phyloP scores from a whole-genome alignment of 306 rosid genomes.

The Carpinus viminea region DNA sequence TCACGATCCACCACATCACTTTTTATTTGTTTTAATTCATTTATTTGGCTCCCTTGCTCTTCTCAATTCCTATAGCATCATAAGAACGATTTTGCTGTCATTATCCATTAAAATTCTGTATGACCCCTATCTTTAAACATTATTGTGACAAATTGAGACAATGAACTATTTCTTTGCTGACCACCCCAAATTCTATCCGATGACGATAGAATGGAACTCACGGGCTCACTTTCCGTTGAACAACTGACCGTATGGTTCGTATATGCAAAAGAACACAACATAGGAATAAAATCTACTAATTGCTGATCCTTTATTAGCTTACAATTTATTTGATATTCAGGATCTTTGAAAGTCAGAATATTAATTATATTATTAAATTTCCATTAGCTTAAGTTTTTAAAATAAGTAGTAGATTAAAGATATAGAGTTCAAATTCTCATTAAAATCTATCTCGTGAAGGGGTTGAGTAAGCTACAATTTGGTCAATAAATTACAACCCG shows the following conservation, averaged over 20 bases:
- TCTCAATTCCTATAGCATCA: background rate
- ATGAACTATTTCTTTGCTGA: background rate
- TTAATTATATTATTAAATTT: too few species aligned
- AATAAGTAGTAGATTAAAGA: too few species aligned
- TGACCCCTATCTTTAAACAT: background rate
- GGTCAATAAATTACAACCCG: too few species aligned
- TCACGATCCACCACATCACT: too few species aligned
- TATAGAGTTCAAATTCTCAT: too few species aligned
- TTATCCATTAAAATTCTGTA: background rate
- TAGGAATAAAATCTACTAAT: background rate
- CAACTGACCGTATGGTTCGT: background rate
- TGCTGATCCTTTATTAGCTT: background rate
- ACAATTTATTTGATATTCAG: background rate
- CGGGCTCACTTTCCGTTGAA: background rate
- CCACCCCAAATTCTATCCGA: background rate
- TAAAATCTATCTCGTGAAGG: too few species aligned
- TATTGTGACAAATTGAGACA: background rate
- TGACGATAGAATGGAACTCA: background rate
- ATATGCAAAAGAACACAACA: background rate
- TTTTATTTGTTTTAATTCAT: too few species aligned
- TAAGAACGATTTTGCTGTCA: slow-evolving; percentile 1
- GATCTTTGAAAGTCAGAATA: background rate
- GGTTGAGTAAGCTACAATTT: too few species aligned
- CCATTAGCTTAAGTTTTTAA: too few species aligned
- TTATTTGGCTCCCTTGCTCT: too few species aligned